Conservation (phyloP, 805 yeast species). For the Torulaspora gathmanii region DNA sequence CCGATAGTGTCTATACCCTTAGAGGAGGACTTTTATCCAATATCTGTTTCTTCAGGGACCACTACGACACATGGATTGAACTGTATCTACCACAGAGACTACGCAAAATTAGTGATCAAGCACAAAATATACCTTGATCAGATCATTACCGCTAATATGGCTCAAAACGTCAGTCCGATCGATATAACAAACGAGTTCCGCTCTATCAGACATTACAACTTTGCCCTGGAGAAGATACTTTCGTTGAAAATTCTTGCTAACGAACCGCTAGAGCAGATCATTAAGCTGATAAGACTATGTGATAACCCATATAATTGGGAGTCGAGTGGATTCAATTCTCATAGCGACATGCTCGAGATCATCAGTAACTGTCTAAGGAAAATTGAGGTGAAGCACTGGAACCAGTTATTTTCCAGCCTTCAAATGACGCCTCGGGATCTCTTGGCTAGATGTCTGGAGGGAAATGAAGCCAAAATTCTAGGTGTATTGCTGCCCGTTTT, state of each 20-base stretch:
- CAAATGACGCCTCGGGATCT: slow-evolving; percentile 33
- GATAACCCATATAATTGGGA: slow-evolving; percentile 9
- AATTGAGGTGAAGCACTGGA: slow-evolving; percentile 35
- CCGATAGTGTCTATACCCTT: slow-evolving; percentile 18
- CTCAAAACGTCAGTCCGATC: slow-evolving; percentile 12
- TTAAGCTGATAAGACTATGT: slow-evolving; percentile 25
- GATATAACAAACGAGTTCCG: slow-evolving; percentile 25
- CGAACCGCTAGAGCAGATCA: slow-evolving; percentile 22
- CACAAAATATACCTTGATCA: slow-evolving; percentile 33
- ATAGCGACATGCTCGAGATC: slow-evolving; percentile 29
- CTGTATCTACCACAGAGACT: slow-evolving; percentile 19
- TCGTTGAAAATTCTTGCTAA: slow-evolving; percentile 26
- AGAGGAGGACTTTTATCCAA: slow-evolving; percentile 30
- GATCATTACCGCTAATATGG: slow-evolving; percentile 21
- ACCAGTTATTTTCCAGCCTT: slow-evolving; percentile 23
- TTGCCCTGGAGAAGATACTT: slow-evolving; percentile 34
- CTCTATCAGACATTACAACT: slow-evolving; percentile 29
- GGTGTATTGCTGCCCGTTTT: slow-evolving; percentile 33
- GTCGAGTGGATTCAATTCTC: slow-evolving; percentile 1
- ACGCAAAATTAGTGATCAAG: slow-evolving; percentile 20
- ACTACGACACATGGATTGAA: slow-evolving; percentile 31
- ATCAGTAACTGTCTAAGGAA: slow-evolving; percentile 35
- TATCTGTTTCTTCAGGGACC: slow-evolving; percentile 27
- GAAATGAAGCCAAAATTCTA: slow-evolving; percentile 30
- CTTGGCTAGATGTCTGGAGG: slow-evolving; percentile 30